phyloP scores from a whole-genome alignment of 1,284 basidiomycete genomes.

The Trametes hirsuta region DNA sequence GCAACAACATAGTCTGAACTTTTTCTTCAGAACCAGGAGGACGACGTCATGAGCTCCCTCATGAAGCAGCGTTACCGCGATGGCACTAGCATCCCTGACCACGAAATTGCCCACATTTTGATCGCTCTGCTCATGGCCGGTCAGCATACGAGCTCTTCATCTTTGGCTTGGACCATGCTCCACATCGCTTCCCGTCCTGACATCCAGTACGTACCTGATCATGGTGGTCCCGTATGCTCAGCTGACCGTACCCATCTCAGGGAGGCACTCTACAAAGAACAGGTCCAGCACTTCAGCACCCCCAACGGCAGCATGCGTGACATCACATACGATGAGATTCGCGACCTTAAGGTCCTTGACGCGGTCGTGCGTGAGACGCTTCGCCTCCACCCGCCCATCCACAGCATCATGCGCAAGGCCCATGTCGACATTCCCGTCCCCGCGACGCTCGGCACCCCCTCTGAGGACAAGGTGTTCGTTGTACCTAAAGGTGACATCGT shows the following conservation, averaged over 20 bases:
- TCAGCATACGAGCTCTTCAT: slow-evolving; percentile 96
- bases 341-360: slow-evolving; percentile 83
- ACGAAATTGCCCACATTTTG: slow-evolving; percentile 97
- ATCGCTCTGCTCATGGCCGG: slow-evolving; percentile 96
- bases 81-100: slow-evolving; percentile 80
- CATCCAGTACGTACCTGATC: slow-evolving; percentile 60
- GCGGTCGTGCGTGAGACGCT: slow-evolving; percentile 93
- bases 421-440: slow-evolving; percentile 87
- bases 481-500: slow-evolving; percentile 93
- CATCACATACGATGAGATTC: slow-evolving; percentile 88
- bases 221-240: background rate
- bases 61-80: slow-evolving; percentile 87
- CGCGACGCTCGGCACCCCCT: slow-evolving; percentile 76
- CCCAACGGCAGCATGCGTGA: slow-evolving; percentile 81
- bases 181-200: slow-evolving; percentile 85
- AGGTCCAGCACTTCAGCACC: slow-evolving; percentile 81
- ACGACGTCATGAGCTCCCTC: slow-evolving; percentile 94
- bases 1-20: background rate
- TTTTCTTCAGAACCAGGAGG: slow-evolving; percentile 57
- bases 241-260: slow-evolving; percentile 39
- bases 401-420: slow-evolving; percentile 91
- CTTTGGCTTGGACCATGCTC: slow-evolving; percentile 90
- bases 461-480: slow-evolving; percentile 75
- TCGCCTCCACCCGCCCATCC: slow-evolving; percentile 91
- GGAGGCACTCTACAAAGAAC: slow-evolving; percentile 86